Evolutionary conservation across 108 stramenopile species (phyloP).

Genomic region (Nitzschia sp.): DNA sequence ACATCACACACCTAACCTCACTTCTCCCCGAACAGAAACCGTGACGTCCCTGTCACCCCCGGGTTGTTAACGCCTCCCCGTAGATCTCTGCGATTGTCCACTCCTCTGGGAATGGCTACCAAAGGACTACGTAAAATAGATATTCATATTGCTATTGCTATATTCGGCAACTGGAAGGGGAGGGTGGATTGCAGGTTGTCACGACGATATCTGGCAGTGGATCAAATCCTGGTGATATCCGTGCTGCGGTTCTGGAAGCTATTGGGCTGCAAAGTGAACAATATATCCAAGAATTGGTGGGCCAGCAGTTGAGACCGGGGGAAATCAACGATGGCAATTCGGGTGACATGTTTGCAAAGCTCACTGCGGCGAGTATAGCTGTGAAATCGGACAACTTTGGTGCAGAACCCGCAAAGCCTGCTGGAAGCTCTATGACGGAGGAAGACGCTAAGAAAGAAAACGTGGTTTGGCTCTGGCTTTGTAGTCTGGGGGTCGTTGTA

Average conservation of each 20-base stretch:
- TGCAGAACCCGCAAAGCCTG: not conserved
- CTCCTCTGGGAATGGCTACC: no score
- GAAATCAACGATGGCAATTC: conserved; percentile 2
- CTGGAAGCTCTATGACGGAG: not conserved
- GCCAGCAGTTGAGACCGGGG: conserved; percentile 7
- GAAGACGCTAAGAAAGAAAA: not conserved
- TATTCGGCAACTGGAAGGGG: no score
- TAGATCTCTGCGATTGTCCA: no score
- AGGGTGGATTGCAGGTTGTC: not conserved
- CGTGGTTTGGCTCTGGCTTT: not conserved
- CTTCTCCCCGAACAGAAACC: no score
- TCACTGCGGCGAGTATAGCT: not conserved
- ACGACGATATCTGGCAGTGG: conserved; percentile 8
- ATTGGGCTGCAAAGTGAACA: conserved; percentile 8
- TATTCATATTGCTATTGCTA: no score
- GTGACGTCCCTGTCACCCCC: no score
- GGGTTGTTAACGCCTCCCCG: no score
- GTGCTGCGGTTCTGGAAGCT: conserved; percentile 2
- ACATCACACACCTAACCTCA: no score
- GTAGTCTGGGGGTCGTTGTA: not conserved
- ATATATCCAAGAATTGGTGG: conserved; percentile 2
- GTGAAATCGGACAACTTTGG: not conserved
- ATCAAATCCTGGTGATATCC: not conserved
- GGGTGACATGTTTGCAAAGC: conserved; percentile 10
- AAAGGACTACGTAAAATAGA: no score